Evolutionary conservation across 2,329 filamentous ascomycete genomes (phyloP), one percentile per base, ranked within the genome.

Genomic region (Sporothrix brunneoviolacea): DNA sequence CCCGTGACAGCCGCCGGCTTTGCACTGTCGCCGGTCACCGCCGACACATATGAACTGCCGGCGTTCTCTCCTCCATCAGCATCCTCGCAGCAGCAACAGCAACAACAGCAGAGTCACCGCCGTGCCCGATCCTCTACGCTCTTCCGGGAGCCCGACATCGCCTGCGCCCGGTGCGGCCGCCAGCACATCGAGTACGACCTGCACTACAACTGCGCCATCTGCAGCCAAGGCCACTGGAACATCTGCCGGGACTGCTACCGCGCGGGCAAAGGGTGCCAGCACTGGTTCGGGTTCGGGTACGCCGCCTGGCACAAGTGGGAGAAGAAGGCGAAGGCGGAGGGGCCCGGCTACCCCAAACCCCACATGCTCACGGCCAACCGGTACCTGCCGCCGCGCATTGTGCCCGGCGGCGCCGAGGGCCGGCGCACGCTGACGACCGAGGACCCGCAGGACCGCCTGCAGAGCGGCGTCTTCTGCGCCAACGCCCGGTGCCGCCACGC

Each of bases 241-340:
- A 72, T 96, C 10, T 97, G 91, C 61, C 68, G 86, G 2, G 75
- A 76, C 56, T 97, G 91, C 69, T 96, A 94, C 64, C 82, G 88
- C 24, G 64, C 71, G 12, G 84, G 84, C 8, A 79, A 79, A 60
- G 91, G 91, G 10, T 97, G 91, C 64, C 73, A 81, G 16, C 80
- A 93, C 63, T 96, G 90, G 89, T 90, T 84, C 59, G 91, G 91
- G 2, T 95, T 96, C 63, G 88, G 88, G 3, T 76, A 84, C 58
- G 77, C 78, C 4, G 89, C 88, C 0, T 79, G 81, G 69, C 70
- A 70, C 40, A 81, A 77, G 54, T 91, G 86, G 73, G 81, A 86
- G 52, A 73, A 72, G 59, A 64, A 68, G 16, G 48, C 43, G 4
- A 19, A 30, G 3, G 36, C 41, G 10, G 38, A 19, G 8, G 51